Conservation (phyloP, 1,284 basidiomycete species). For the Rhodofomes roseus region DNA sequence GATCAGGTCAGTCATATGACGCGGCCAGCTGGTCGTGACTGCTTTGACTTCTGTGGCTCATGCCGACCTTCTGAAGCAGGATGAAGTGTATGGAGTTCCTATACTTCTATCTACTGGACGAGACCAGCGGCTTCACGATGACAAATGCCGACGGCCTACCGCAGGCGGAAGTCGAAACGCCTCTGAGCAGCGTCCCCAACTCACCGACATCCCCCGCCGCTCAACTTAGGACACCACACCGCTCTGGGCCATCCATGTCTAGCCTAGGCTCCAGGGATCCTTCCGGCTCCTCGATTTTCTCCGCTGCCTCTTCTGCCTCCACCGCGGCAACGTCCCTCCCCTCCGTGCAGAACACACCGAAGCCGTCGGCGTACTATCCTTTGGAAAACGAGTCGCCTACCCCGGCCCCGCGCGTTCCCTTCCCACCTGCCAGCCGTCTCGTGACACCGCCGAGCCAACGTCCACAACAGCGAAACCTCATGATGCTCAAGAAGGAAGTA, state of each 20-base stretch:
- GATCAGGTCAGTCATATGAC: constrained; percentile 58
- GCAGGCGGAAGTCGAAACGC: not conserved
- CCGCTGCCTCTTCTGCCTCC: constrained; percentile 26
- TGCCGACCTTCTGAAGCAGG: constrained; percentile 35
- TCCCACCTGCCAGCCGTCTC: constrained; percentile 16
- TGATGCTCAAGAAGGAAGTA: constrained; percentile 65
- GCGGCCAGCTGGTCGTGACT: not conserved
- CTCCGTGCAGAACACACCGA: constrained; percentile 15
- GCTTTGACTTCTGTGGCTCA: not conserved
- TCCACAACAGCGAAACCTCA: constrained; percentile 43
- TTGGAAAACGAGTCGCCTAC: constrained; percentile 11
- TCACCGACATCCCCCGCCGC: not conserved
- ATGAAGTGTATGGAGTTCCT: constrained; percentile 94
- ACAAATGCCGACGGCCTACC: not conserved
- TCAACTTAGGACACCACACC: constrained; percentile 1
- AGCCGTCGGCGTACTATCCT: not conserved
- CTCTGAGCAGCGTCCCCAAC: constrained; percentile 11
- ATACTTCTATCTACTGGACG: constrained; percentile 89
- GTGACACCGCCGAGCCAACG: constrained; percentile 17
- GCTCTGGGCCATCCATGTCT: constrained; percentile 24
- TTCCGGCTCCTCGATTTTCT: constrained; percentile 31
- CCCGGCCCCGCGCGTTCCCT: constrained; percentile 11
- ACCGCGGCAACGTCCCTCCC: constrained; percentile 26
- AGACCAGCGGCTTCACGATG: constrained; percentile 31
- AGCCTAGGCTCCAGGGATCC: constrained; percentile 27